phyloP scores from a whole-genome alignment of 495 filamentous ascomycete species.

The Hyphodiscus hymeniophilus region DNA sequence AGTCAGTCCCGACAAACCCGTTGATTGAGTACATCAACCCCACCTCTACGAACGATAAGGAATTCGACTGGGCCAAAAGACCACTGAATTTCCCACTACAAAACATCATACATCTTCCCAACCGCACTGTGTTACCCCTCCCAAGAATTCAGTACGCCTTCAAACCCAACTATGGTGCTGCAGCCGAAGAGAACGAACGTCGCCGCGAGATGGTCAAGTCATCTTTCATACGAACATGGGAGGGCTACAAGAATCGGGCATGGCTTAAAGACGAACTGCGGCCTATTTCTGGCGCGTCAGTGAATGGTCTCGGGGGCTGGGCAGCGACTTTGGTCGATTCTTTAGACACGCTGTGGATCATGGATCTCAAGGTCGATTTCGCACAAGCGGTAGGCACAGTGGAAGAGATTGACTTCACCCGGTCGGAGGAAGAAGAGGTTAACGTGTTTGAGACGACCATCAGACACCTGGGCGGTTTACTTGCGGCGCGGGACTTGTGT shows the following conservation, averaged over 20 bases:
- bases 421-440: slow-evolving; percentile 45
- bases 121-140: not conserved
- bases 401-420: slow-evolving; percentile 79
- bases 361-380: slow-evolving; percentile 79
- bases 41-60: not conserved
- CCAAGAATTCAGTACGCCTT: slow-evolving; percentile 6
- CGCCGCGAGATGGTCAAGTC: slow-evolving; percentile 62
- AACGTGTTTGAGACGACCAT: slow-evolving; percentile 82
- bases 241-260: slow-evolving; percentile 70
- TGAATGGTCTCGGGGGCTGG: slow-evolving; percentile 71
- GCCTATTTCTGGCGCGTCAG: slow-evolving; percentile 45
- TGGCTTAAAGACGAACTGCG: slow-evolving; percentile 76
- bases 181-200: not conserved
- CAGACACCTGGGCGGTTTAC: slow-evolving; percentile 70
- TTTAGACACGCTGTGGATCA: slow-evolving; percentile 60
- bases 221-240: slow-evolving; percentile 70
- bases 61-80: not conserved
- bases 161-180: not conserved
- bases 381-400: slow-evolving; percentile 70
- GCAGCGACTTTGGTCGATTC: slow-evolving; percentile 88
- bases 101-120: not conserved
- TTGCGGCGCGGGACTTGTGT: slow-evolving; percentile 70
- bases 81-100: not conserved
- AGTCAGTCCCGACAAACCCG: too few species aligned
- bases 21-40: not conserved